Evolutionary conservation across 352 stramenopile species (phyloP).

Genomic region (Globisporangium parvum): DNA sequence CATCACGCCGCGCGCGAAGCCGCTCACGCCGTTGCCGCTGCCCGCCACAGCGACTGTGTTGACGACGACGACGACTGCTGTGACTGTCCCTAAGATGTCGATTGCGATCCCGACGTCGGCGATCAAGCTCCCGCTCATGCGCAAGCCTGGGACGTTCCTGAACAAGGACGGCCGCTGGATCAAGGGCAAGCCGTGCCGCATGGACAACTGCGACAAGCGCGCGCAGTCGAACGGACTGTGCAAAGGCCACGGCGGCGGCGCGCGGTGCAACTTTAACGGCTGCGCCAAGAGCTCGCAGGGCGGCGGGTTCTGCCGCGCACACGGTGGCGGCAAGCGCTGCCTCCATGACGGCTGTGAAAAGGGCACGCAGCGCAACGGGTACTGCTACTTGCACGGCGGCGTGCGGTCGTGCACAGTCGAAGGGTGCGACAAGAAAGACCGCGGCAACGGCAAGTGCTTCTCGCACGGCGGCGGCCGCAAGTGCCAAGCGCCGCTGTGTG

Average conservation of each 20-base stretch:
- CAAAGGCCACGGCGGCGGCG: slow-evolving; percentile 76
- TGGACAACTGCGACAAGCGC: slow-evolving; percentile 66
- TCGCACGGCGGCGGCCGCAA: slow-evolving; percentile 66
- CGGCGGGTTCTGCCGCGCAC: slow-evolving; percentile 66
- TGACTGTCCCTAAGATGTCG: slow-evolving; percentile 21
- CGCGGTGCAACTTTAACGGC: slow-evolving; percentile 64
- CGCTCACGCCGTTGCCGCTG: slow-evolving; percentile 9
- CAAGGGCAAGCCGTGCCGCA: slow-evolving; percentile 78
- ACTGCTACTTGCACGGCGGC: slow-evolving; percentile 75
- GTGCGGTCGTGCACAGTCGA: slow-evolving; percentile 65
- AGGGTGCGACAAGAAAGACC: slow-evolving; percentile 76
- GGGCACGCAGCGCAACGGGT: slow-evolving; percentile 73
- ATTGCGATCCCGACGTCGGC: slow-evolving; percentile 20
- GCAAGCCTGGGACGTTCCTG: slow-evolving; percentile 77
- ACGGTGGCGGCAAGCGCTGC: slow-evolving; percentile 79
- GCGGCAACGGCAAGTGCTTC: slow-evolving; percentile 82
- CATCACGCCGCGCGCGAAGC: slow-evolving; percentile 8
- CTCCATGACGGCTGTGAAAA: slow-evolving; percentile 69
- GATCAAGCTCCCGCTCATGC: slow-evolving; percentile 33
- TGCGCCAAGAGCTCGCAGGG: slow-evolving; percentile 75
- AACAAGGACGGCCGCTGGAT: slow-evolving; percentile 88
- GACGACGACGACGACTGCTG: slow-evolving; percentile 10
- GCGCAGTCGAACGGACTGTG: slow-evolving; percentile 76
- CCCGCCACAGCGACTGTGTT: not conserved
- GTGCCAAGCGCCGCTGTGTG: slow-evolving; percentile 58